A percentile compares a stretch with the other conserved stretches of the same genome.
phyloP scores from a whole-genome alignment of 495 filamentous ascomycete genomes.

The Aspergillus funiculosus region DNA sequence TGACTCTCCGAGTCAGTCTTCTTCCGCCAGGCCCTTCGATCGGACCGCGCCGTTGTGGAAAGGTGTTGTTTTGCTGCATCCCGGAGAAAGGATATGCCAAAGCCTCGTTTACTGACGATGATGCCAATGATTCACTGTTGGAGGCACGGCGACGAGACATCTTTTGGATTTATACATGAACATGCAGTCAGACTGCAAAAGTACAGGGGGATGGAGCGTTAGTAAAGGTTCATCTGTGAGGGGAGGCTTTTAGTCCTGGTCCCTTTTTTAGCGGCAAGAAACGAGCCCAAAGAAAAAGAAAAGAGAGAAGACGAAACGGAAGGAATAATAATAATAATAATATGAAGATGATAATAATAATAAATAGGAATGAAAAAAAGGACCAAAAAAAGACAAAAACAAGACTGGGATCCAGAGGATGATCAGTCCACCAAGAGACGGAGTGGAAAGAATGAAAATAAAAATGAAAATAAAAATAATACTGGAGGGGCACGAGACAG shows the following conservation, averaged over 20 bases:
- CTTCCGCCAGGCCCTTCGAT: slow-evolving; percentile 45
- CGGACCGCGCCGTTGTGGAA: slow-evolving; percentile 33
- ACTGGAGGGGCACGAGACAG: neutral
- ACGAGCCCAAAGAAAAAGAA: slow-evolving; percentile 6
- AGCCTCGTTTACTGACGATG: slow-evolving; percentile 33
- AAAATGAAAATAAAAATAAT: slow-evolving; percentile 3
- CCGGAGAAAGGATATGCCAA: slow-evolving; percentile 32
- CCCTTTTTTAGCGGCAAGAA: slow-evolving; percentile 14
- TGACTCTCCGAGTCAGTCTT: slow-evolving; percentile 43
- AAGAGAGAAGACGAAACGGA: slow-evolving; percentile 6
- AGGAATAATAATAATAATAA: slow-evolving; percentile 3
- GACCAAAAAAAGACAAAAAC: slow-evolving; percentile 5
- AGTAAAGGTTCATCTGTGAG: slow-evolving; percentile 19
- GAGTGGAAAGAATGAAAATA: neutral
- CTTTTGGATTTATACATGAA: slow-evolving; percentile 20
- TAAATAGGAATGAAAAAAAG: neutral
- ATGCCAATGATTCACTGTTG: slow-evolving; percentile 33
- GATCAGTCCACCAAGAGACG: slow-evolving; percentile 12
- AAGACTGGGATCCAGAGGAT: slow-evolving; percentile 5
- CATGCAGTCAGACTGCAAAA: slow-evolving; percentile 7
- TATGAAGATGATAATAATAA: neutral
- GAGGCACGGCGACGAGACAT: slow-evolving; percentile 44
- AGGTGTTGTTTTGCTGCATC: slow-evolving; percentile 20
- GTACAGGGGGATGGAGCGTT: slow-evolving; percentile 12
- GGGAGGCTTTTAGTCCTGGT: slow-evolving; percentile 9